phyloP scores from a whole-genome alignment of 2,329 filamentous ascomycete genomes.

The Didymella sp. region DNA sequence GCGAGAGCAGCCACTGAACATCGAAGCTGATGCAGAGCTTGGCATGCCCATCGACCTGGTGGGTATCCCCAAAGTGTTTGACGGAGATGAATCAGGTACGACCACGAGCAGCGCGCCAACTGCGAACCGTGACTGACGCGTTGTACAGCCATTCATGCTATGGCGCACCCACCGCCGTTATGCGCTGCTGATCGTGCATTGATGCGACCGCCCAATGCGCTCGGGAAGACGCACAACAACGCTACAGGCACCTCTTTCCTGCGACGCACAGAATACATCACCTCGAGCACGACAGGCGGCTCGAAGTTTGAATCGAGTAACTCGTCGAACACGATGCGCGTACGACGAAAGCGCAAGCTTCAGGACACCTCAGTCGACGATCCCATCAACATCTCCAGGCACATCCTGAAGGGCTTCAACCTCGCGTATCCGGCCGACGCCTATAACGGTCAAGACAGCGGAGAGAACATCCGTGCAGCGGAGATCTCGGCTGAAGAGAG shows the following conservation, averaged over 20 bases:
- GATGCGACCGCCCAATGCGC: constrained; percentile 79
- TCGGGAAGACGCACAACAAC: constrained; percentile 81
- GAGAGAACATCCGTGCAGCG: constrained; percentile 61
- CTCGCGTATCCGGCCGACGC: constrained; percentile 68
- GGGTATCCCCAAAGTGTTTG: constrained; percentile 91
- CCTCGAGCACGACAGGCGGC: constrained; percentile 55
- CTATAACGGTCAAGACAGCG: constrained; percentile 71
- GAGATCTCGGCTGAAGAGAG: constrained; percentile 61
- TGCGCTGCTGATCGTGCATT: constrained; percentile 86
- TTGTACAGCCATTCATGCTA: constrained; percentile 77
- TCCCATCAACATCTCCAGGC: constrained; percentile 66
- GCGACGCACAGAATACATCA: constrained; percentile 94
- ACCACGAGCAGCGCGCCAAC: constrained; percentile 9
- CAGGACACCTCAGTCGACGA: constrained; percentile 59
- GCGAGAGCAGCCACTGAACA: constrained; percentile 90
- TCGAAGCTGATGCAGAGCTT: constrained; percentile 95
- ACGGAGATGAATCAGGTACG: constrained; percentile 91
- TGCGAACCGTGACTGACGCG: constrained; percentile 30
- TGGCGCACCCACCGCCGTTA: constrained; percentile 71
- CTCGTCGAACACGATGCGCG: constrained; percentile 54
- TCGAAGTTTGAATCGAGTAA: constrained; percentile 60
- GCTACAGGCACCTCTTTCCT: constrained; percentile 89
- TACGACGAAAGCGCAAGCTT: constrained; percentile 47
- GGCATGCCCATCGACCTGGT: constrained; percentile 97
- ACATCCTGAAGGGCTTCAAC: constrained; percentile 69